Evolutionary conservation across 2,329 filamentous ascomycete genomes (phyloP).

Genomic region (Aspergillus pseudotamarii): DNA sequence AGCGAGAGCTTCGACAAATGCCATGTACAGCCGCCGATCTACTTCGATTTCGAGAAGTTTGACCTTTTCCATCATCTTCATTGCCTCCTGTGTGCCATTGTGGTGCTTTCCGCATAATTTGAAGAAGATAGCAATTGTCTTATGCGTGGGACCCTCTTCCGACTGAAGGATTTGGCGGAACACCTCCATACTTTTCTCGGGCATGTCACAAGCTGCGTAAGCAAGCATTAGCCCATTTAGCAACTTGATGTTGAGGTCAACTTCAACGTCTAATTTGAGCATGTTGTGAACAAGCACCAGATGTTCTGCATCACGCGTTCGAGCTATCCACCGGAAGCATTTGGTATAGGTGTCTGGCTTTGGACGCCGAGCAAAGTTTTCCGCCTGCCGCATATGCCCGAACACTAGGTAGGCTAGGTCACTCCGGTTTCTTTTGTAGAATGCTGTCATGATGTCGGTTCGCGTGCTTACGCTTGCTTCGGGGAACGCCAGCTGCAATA

Average conservation of each 20-base stretch:
- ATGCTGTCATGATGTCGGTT: constrained; percentile 74
- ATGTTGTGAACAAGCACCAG: constrained; percentile 84
- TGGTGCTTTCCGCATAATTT: constrained; percentile 69
- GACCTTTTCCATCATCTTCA: constrained; percentile 59
- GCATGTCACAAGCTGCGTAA: constrained; percentile 70
- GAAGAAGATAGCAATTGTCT: constrained; percentile 79
- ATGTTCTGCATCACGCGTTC: constrained; percentile 61
- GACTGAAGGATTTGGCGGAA: constrained; percentile 84
- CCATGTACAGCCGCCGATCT: constrained; percentile 70
- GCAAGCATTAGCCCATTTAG: constrained; percentile 87
- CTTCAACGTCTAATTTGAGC: constrained; percentile 84
- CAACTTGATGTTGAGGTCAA: constrained; percentile 75
- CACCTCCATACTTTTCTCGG: constrained; percentile 70
- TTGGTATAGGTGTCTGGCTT: constrained; percentile 73
- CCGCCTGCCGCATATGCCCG: constrained; percentile 86
- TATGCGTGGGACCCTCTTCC: constrained; percentile 82
- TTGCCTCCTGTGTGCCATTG: constrained; percentile 47
- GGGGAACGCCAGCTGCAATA: constrained; percentile 61
- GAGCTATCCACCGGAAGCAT: constrained; percentile 75
- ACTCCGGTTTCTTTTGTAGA: constrained; percentile 74
- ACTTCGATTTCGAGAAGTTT: constrained; percentile 77
- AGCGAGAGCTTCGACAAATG: constrained; percentile 76
- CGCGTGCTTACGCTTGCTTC: constrained; percentile 68
- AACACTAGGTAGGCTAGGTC: constrained; percentile 89
- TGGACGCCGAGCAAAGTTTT: constrained; percentile 65